Base-by-base conservation (phyloP, 805 yeast genomes). In the Spathaspora girioi region DNA sequence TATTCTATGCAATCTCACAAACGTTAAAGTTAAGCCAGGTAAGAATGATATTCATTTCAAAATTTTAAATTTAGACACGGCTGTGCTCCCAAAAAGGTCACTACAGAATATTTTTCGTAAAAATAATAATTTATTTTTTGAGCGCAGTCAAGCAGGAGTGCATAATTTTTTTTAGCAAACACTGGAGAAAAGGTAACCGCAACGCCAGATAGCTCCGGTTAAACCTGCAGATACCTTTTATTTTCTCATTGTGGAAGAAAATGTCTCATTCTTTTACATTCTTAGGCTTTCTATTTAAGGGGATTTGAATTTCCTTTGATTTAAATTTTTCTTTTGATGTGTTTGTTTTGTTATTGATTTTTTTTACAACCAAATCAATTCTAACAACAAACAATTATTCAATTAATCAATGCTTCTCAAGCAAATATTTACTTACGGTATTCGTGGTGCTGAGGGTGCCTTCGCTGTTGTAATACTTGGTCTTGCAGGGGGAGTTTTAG, bases 341-440 rank as follows among this genome's bases (percentile, higher is more conserved):
- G 31, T 27, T 27, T 27, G 31, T 31, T 31, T 31, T 31, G 4
- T 31, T 31, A 11, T 31, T 14, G 35, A 8, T 31, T 40, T 40
- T 40, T 40, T 19, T 40, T 40, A 40, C 43, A 40, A 40, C 43
- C 43, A 40, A 17, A 40, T 31, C 35, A 40, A 40, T 17, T 19
- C 14, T 40, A 18, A 40, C 26, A 40, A 17, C 43, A 40, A 40
- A 18, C 9, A 12, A 40, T 40, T 10, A 20, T 11, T 40, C 18
- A 40, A 40, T 40, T n/a, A 40, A 9, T 40, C 43, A 23, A 44
- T 44, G 46, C 17, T 78, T 70, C 57, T 87, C 83, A 43, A 82
- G 77, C 5, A 78, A 55, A 57, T 87, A 90, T 18, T 75, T 76
- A 53, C 55, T 58, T 9, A 85, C 64, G 40, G 19, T 14, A 49